Evolutionary conservation across 2,329 filamentous ascomycete species (phyloP), one percentile per base, ranked within the genome.

Genomic region (Colletotrichum ledebouriae): DNA sequence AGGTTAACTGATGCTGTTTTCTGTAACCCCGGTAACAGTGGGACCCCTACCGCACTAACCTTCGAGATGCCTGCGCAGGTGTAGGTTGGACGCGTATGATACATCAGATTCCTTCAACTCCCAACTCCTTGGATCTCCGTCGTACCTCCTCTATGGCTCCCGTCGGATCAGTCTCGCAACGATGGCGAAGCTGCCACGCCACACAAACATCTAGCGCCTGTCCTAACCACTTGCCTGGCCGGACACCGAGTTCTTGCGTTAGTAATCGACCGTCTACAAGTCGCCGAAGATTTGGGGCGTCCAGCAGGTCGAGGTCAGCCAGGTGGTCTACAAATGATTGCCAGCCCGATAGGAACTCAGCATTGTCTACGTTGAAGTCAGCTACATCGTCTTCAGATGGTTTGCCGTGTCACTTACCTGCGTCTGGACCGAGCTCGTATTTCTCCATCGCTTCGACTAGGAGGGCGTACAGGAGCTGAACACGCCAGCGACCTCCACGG

Each of bases 121-220:
- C 84, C 61, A 92, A 74, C 74, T 91, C 87, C 25, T 81, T 77
- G 68, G 80, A 84, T 70, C 80, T 83, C 61, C 74, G 77, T 53
- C 79, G 78, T 25, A 93, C 85, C 74, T 90, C 87, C 53, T 89
- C 85, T 60, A 94, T 80, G 1, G 86, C 90, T 3, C 82, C 86
- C 6, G 80, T 74, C 6, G 83, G 78, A 70, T 94, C 90, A 3
- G 85, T 87, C 65, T 82, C 83, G 4, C 84, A 84, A 0, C 94
- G 93, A 75, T 98, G 89, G 42, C 93, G 87, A 59, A 98, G 85
- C 79, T 98, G 96, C 94, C 94, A 98, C 69, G 90, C 89, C 78
- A 97, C 87, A 69, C 93, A 92, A 4, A 94, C 83, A 37, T 97
- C 91, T 53, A 97, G 81, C 3, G 94, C 94, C 52, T 86, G 85